A percentile compares a stretch with the other conserved stretches of the same genome.
Evolutionary conservation across 1,284 basidiomycete species (phyloP).

Genomic region (Tilletia horrida): DNA sequence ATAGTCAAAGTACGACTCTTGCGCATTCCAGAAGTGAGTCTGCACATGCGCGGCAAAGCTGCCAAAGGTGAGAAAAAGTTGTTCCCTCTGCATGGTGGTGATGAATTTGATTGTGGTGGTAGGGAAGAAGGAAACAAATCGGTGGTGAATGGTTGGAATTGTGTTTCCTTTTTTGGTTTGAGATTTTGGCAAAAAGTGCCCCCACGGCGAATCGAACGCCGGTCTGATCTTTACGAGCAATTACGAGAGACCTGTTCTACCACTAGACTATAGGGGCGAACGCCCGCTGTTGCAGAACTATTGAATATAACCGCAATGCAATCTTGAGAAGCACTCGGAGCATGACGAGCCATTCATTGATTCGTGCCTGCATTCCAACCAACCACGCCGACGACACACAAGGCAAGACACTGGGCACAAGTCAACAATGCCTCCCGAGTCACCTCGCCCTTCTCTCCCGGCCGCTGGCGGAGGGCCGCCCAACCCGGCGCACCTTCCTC

Average conservation of each 20-base stretch:
- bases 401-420: no score
- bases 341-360: no score
- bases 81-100: slow-evolving; percentile 30
- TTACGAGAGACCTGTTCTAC: slow-evolving; percentile 17
- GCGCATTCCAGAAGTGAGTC: slow-evolving; percentile 52
- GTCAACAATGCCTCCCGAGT: no score
- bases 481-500: slow-evolving; percentile 9
- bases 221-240: slow-evolving; percentile 9
- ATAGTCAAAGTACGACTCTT: slow-evolving; percentile 39
- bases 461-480: slow-evolving; percentile 10
- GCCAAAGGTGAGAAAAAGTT: slow-evolving; percentile 50
- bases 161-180: no score
- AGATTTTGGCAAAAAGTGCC: slow-evolving; percentile 1
- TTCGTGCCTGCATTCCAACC: no score
- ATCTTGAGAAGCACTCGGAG: no score
- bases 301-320: no score
- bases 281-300: no score
- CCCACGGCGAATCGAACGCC: slow-evolving; percentile 1
- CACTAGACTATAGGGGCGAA: slow-evolving; percentile 9
- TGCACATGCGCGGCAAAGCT: slow-evolving; percentile 46
- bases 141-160: no score
- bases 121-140: no score
- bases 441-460: background rate
- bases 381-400: no score
- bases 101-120: background rate